Conservation (phyloP, 2,329 filamentous ascomycete genomes). For the Dactylellina cionopaga region DNA sequence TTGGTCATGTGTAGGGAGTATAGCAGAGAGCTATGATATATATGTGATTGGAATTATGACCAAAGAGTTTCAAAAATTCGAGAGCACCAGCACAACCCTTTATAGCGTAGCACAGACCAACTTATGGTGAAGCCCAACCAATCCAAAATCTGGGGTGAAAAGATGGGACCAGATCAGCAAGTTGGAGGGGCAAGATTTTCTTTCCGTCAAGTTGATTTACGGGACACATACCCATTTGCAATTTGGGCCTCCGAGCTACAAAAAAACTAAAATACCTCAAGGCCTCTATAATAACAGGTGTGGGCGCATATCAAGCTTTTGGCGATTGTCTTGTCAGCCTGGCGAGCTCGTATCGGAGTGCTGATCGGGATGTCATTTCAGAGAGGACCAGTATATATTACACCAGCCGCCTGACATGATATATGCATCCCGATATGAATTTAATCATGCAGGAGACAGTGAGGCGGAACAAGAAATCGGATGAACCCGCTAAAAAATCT, state of each 20-base stretch:
- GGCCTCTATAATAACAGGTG: background rate
- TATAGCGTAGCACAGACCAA: no score
- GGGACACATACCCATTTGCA: constrained; percentile 1
- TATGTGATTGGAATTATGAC: background rate
- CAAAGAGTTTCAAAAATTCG: background rate
- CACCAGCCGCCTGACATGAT: no score
- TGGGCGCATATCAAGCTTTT: constrained; percentile 19
- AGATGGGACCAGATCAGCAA: no score
- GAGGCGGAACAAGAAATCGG: constrained; percentile 22
- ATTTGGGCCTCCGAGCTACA: no score
- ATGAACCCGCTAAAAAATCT: constrained; percentile 3
- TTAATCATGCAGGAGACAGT: background rate
- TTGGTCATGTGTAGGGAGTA: background rate
- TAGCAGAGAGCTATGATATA: background rate
- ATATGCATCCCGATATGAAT: no score
- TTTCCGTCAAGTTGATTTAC: background rate
- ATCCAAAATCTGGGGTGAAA: background rate
- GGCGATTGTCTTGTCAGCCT: constrained; percentile 1
- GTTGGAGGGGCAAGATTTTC: background rate
- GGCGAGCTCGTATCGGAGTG: background rate
- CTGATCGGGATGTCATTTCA: background rate
- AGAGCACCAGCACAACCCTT: no score
- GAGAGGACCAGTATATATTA: no score
- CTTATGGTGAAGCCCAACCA: no score
- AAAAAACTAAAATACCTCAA: constrained; percentile 26